Conservation (phyloP, 73 alveolate species). For the Symbiodinium natans region DNA sequence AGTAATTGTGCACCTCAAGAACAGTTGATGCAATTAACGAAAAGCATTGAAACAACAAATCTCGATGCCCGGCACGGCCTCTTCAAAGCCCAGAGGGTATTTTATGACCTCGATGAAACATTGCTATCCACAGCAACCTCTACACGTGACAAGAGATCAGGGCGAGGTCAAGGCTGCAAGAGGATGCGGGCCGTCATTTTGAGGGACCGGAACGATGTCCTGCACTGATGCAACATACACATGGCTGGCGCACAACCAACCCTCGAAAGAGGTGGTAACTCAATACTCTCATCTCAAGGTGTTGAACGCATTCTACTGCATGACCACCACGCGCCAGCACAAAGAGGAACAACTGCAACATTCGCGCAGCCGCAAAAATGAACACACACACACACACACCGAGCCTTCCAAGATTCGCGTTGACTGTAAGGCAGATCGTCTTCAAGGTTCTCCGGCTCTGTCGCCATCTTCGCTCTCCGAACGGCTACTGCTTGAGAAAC, state of each 20-base stretch:
- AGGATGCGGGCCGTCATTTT: slow-evolving; percentile 85
- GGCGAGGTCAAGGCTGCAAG: slow-evolving; percentile 33
- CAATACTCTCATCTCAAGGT: neutral
- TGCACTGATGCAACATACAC: neutral
- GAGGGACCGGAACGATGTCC: slow-evolving; percentile 70
- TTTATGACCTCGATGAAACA: slow-evolving; percentile 51
- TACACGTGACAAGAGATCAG: neutral
- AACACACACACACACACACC: neutral
- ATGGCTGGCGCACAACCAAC: neutral
- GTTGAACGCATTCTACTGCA: neutral
- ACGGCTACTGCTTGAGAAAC: too few relatives aligned
- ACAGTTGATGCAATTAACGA: neutral
- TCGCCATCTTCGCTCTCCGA: neutral
- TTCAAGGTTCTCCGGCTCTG: neutral
- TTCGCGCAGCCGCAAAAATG: too few relatives aligned
- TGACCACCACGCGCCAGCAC: too few relatives aligned
- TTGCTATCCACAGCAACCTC: neutral
- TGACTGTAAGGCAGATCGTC: slow-evolving; percentile 55
- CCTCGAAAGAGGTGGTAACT: neutral
- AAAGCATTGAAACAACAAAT: neutral
- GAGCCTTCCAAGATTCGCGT: slow-evolving; percentile 62
- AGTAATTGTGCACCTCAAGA: slow-evolving; percentile 57
- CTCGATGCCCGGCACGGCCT: neutral
- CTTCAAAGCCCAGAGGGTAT: slow-evolving; percentile 73
- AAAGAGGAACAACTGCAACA: neutral